Evolutionary conservation across 192 early-diverging fungal genomes (phyloP).

Genomic region (Backusella circina): DNA sequence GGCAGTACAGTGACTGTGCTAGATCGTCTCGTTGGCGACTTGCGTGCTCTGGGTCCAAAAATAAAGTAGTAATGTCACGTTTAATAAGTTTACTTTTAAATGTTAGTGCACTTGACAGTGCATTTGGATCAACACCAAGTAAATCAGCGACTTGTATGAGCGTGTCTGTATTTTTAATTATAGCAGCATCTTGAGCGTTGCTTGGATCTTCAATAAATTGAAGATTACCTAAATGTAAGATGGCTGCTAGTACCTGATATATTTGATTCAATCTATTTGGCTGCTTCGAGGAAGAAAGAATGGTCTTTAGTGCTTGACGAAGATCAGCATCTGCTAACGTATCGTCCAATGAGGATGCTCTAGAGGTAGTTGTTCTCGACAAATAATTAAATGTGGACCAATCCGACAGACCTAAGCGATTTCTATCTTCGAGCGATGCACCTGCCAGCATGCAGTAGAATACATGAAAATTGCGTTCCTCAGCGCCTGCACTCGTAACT

Average conservation of each 20-base stretch:
- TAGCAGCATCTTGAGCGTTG: conserved; percentile 70
- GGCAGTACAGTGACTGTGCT: conserved; percentile 72
- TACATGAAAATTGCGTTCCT: conserved; percentile 90
- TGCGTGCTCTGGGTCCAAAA: conserved; percentile 71
- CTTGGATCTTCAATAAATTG: conserved; percentile 67
- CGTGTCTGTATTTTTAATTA: conserved; percentile 73
- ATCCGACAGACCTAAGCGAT: conserved; percentile 72
- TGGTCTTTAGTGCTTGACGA: conserved; percentile 74
- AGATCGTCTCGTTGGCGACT: conserved; percentile 70
- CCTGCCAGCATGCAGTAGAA: conserved; percentile 94
- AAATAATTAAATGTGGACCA: conserved; percentile 54
- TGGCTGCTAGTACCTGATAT: conserved; percentile 80
- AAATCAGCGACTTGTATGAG: conserved; percentile 74
- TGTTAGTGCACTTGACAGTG: conserved; percentile 72
- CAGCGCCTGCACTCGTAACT: conserved; percentile 55
- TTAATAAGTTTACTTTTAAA: conserved; percentile 81
- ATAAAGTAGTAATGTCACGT: conserved; percentile 78
- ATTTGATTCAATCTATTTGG: conserved; percentile 77
- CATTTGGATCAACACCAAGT: conserved; percentile 72
- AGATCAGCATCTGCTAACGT: conserved; percentile 61
- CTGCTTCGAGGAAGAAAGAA: conserved; percentile 60
- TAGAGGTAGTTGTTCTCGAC: conserved; percentile 43
- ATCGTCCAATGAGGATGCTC: conserved; percentile 47
- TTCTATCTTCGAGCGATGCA: conserved; percentile 69
- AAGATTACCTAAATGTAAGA: conserved; percentile 87